Conservation (phyloP, 75 land plant genomes). For the Sequoiadendron giganteum region DNA sequence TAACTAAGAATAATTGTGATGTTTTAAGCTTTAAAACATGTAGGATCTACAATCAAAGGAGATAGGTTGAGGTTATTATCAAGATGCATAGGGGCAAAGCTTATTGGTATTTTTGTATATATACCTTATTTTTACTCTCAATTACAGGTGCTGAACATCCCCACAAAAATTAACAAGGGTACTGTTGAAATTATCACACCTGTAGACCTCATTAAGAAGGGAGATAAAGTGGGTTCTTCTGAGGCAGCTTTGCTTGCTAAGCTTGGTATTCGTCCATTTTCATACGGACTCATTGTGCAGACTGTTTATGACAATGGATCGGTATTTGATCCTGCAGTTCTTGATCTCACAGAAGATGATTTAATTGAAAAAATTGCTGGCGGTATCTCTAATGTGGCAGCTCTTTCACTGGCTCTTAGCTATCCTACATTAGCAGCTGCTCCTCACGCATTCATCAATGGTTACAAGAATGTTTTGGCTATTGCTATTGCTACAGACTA, state of each 20-base stretch:
- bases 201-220: slow-evolving; percentile 42
- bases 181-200: slow-evolving; percentile 51
- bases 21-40: not conserved
- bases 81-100: not conserved
- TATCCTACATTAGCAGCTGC: slow-evolving; percentile 61
- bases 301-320: slow-evolving; percentile 53
- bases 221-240: slow-evolving; percentile 53
- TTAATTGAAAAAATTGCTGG: slow-evolving; percentile 42
- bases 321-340: slow-evolving; percentile 43
- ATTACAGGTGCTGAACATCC: slow-evolving; percentile 50
- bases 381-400: slow-evolving; percentile 39
- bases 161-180: slow-evolving; percentile 67
- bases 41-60: not conserved
- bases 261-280: slow-evolving; percentile 55
- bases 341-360: slow-evolving; percentile 59
- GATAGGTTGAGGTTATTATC: slow-evolving; percentile 21
- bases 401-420: slow-evolving; percentile 37
- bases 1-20: not conserved
- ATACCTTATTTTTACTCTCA: not conserved
- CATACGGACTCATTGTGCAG: slow-evolving; percentile 51
- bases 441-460: slow-evolving; percentile 48
- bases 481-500: slow-evolving; percentile 61
- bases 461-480: slow-evolving; percentile 61
- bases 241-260: slow-evolving; percentile 60
- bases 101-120: not conserved